Conservation (phyloP, 2,329 filamentous ascomycete genomes). For the Arthroderma sp. region DNA sequence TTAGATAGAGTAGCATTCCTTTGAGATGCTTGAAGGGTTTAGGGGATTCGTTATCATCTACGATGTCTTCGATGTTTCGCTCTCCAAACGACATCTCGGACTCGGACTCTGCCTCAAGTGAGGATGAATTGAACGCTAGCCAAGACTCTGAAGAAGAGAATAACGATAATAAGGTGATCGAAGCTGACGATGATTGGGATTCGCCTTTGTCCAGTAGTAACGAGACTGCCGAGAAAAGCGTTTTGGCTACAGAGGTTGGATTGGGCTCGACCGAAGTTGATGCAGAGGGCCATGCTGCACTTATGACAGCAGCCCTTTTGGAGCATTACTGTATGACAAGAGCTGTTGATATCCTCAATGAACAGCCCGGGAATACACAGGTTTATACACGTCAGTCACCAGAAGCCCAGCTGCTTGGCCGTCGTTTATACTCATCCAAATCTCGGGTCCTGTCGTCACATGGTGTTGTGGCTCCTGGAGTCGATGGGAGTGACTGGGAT, state of each 20-base stretch:
- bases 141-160: slow-evolving; percentile 14
- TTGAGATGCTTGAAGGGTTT: slow-evolving; percentile 17
- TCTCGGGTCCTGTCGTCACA: slow-evolving; percentile 30
- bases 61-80: slow-evolving; percentile 20
- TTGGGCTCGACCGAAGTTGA: slow-evolving; percentile 15
- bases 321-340: slow-evolving; percentile 33
- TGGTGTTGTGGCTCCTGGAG: slow-evolving; percentile 27
- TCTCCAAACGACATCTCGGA: slow-evolving; percentile 26
- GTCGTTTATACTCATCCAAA: slow-evolving; percentile 29
- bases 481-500: slow-evolving; percentile 26
- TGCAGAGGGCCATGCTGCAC: slow-evolving; percentile 24
- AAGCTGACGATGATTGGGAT: slow-evolving; percentile 5
- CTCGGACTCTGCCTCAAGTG: slow-evolving; percentile 14
- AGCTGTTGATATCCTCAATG: slow-evolving; percentile 33
- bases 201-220: no score
- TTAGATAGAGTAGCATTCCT: background rate
- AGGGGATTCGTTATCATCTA: background rate
- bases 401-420: slow-evolving; percentile 30
- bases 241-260: no score
- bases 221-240: no score
- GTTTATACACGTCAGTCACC: slow-evolving; percentile 29
- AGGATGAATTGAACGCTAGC: no score
- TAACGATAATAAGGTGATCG: slow-evolving; percentile 15
- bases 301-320: slow-evolving; percentile 32
- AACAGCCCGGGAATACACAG: slow-evolving; percentile 21